These are phyloP conservation scores for Somion occarium DNA, from an alignment of 1,284 basidiomycete genomes.

Conservation along the genomic window DNA sequence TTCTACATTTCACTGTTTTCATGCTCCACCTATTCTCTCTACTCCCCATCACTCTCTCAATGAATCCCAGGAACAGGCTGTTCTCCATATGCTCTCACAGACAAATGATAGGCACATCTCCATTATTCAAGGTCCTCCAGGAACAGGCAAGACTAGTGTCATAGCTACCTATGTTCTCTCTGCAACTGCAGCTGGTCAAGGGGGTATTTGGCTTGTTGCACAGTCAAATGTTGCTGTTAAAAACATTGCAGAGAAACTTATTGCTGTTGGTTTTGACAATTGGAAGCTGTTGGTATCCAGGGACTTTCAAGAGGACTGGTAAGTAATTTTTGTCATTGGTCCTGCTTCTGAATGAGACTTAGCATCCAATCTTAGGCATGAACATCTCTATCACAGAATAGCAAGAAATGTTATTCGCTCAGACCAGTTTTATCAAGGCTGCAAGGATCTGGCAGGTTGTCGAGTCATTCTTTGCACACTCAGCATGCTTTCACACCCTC, in stretches of 20 bases:
- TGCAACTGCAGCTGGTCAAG: conserved; percentile 29
- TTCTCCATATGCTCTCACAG: conserved; percentile 46
- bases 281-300: conserved; percentile 55
- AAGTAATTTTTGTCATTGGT: conserved; percentile 15
- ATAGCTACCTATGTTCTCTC: conserved; percentile 56
- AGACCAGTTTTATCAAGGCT: conserved; percentile 17
- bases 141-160: conserved; percentile 36
- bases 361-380: conserved; percentile 50
- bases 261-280: conserved; percentile 35
- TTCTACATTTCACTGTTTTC: conserved; percentile 15
- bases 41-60: conserved; percentile 35
- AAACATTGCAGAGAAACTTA: conserved; percentile 63
- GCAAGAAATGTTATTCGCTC: conserved; percentile 46
- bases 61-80: conserved; percentile 47
- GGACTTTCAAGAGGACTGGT: conserved; percentile 63
- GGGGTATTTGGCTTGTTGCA: conserved; percentile 66
- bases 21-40: conserved; percentile 10
- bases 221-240: conserved; percentile 68
- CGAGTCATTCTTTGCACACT: conserved; percentile 68
- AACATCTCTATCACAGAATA: conserved; percentile 55
- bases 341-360: conserved; percentile 2
- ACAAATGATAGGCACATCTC: conserved; percentile 35
- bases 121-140: conserved; percentile 55
- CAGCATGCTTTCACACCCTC: conserved; percentile 56
- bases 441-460: conserved; percentile 29